These are phyloP conservation scores for Dichotomocladium elegans DNA, from an alignment of 371 early-diverging fungal genomes.

Conservation along the genomic window DNA sequence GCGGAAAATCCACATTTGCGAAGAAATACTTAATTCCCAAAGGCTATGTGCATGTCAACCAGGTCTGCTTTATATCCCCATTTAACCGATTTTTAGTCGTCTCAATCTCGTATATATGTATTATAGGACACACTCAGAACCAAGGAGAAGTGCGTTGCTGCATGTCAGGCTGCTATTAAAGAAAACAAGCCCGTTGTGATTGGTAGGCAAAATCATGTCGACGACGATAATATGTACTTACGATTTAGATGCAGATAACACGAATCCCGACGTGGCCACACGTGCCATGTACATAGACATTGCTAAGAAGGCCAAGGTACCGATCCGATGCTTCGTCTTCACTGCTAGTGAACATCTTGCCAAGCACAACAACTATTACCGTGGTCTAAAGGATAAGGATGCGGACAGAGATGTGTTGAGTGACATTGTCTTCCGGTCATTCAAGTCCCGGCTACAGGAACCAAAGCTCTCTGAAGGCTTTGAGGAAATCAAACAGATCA, in stretches of 20 bases:
- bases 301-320: conserved; percentile 55
- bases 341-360: conserved; percentile 58
- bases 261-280: conserved; percentile 66
- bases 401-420: conserved; percentile 35
- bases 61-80: conserved; percentile 39
- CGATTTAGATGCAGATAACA: conserved; percentile 65
- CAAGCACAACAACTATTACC: conserved; percentile 74
- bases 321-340: conserved; percentile 70
- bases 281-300: conserved; percentile 63
- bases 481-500: conserved; percentile 55
- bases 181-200: conserved; percentile 59
- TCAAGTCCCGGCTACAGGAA: conserved; percentile 43
- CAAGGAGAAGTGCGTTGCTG: conserved; percentile 65
- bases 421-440: conserved; percentile 55
- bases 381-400: conserved; percentile 31
- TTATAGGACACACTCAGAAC: conserved; percentile 68
- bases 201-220: conserved; percentile 19
- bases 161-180: conserved; percentile 47
- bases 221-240: conserved; percentile 1
- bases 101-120: too few relatives aligned
- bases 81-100: background rate
- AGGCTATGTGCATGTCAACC: conserved; percentile 78
- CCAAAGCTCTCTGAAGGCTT: conserved; percentile 63
- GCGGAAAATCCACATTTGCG: conserved; percentile 84
- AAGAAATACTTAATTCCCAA: conserved; percentile 52